phyloP scores from a whole-genome alignment of 371 early-diverging fungal genomes.

The Homolaphlyctis polyrhiza region DNA sequence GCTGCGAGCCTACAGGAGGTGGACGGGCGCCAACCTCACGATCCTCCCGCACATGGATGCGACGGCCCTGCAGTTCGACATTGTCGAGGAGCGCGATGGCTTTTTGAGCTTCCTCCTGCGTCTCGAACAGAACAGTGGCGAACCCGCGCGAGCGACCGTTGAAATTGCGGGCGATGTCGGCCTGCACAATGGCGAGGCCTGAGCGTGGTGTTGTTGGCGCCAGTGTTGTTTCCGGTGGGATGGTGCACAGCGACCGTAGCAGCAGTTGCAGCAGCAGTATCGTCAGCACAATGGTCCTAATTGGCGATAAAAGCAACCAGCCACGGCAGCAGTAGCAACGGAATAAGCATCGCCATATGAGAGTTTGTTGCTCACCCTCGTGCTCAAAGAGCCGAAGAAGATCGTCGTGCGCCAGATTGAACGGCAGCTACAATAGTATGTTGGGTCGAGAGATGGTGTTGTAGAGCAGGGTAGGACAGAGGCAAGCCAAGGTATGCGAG shows the following conservation, averaged over 20 bases:
- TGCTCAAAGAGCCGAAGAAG: slow-evolving; percentile 75
- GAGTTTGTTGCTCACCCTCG: slow-evolving; percentile 40
- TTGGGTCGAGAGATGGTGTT: neutral
- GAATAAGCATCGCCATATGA: no score
- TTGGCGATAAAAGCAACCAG: neutral
- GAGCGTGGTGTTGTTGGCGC: neutral
- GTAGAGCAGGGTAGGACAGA: no score
- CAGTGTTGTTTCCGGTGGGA: neutral
- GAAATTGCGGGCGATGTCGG: slow-evolving; percentile 55
- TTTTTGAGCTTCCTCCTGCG: slow-evolving; percentile 51
- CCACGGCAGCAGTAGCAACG: no score
- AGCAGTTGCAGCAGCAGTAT: neutral
- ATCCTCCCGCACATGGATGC: slow-evolving; percentile 38
- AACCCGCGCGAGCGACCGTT: slow-evolving; percentile 66
- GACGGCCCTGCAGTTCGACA: slow-evolving; percentile 35
- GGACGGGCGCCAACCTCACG: no score
- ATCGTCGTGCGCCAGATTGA: slow-evolving; percentile 71
- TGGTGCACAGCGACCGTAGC: neutral
- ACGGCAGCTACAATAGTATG: slow-evolving; percentile 54
- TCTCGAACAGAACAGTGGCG: slow-evolving; percentile 62
- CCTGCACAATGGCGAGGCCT: slow-evolving; percentile 47
- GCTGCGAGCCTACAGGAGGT: no score
- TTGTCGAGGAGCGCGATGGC: slow-evolving; percentile 32
- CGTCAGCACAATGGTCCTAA: neutral
- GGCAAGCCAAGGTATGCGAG: neutral